A percentile compares a stretch with the other conserved stretches of the same genome.
Conservation (phyloP, 805 yeast species). For the Cyberlindnera subsufficiens region DNA sequence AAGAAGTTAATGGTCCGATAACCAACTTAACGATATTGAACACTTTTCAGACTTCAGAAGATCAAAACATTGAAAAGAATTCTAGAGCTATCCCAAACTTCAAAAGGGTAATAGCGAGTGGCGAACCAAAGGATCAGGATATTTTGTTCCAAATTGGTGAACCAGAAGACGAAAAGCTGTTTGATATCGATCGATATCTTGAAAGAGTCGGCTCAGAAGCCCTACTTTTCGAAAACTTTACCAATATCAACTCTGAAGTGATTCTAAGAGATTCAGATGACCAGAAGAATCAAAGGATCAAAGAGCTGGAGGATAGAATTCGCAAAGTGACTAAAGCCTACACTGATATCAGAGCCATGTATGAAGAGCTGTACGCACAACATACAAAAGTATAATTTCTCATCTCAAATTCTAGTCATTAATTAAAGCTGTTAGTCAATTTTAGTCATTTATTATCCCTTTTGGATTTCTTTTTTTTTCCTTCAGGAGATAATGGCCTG, state of each 20-base stretch:
- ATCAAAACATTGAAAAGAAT: constrained; percentile 16
- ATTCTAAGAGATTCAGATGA: constrained; percentile 10
- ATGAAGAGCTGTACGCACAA: constrained; percentile 51
- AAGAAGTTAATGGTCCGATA: constrained; percentile 19
- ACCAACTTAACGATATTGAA: constrained; percentile 15
- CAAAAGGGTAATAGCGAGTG: constrained; percentile 51
- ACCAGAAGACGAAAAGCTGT: constrained; percentile 19
- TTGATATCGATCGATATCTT: constrained; percentile 45
- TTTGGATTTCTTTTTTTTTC: constrained; percentile 9
- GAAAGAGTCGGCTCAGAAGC: constrained; percentile 45
- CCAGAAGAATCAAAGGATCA: constrained; percentile 25
- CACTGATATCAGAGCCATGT: constrained; percentile 48
- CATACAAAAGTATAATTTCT: constrained; percentile 23
- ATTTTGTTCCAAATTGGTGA: constrained; percentile 29
- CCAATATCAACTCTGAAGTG: constrained; percentile 35
- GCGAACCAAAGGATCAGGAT: constrained; percentile 37
- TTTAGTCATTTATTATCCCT: not conserved
- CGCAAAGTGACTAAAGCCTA: constrained; percentile 52
- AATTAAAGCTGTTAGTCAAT: not conserved
- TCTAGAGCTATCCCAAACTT: constrained; percentile 48
- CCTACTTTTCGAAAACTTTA: constrained; percentile 40
- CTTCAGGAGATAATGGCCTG: constrained; percentile 47
- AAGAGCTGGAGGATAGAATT: constrained; percentile 39
- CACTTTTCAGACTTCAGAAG: constrained; percentile 7
- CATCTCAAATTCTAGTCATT: not conserved